Conservation (phyloP, 2,329 filamentous ascomycete genomes). For the Sporothrix humicola region DNA sequence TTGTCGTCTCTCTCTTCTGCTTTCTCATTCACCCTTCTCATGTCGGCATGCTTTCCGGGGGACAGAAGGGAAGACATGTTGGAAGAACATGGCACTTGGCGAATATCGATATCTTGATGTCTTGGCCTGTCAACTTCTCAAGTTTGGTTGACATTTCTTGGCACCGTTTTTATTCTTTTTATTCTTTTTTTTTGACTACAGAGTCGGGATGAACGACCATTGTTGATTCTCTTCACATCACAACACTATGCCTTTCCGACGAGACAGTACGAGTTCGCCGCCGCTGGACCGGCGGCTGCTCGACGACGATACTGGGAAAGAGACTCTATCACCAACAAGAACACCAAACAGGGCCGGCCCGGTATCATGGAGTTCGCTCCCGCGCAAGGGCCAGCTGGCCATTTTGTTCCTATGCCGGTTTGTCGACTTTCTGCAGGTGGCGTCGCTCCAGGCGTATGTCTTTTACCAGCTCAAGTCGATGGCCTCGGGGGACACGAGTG, state of each 20-base stretch:
- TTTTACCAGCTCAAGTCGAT: constrained; percentile 39
- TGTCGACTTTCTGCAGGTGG: constrained; percentile 42
- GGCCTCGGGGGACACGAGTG: constrained; percentile 9
- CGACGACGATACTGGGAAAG: constrained; percentile 17
- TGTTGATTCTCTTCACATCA: not conserved
- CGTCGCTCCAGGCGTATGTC: constrained; percentile 40
- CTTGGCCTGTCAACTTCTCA: not conserved
- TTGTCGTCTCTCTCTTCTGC: too few relatives aligned
- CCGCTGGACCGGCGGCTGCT: constrained; percentile 11
- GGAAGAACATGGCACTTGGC: not conserved
- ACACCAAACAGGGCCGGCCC: constrained; percentile 10
- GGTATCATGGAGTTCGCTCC: constrained; percentile 39
- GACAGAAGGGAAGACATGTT: too few relatives aligned
- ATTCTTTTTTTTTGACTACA: too few relatives aligned
- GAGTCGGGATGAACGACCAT: too few relatives aligned
- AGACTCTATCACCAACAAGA: not conserved
- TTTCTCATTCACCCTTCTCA: not conserved
- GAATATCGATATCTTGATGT: not conserved
- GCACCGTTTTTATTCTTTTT: not conserved
- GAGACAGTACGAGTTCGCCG: not conserved
- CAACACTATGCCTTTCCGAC: not conserved
- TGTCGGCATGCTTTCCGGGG: not conserved
- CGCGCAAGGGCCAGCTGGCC: constrained; percentile 41
- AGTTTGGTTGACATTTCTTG: not conserved
- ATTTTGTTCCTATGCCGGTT: constrained; percentile 41